Conservation (phyloP, 2,329 filamentous ascomycete species). For the Beauveria sp. region DNA sequence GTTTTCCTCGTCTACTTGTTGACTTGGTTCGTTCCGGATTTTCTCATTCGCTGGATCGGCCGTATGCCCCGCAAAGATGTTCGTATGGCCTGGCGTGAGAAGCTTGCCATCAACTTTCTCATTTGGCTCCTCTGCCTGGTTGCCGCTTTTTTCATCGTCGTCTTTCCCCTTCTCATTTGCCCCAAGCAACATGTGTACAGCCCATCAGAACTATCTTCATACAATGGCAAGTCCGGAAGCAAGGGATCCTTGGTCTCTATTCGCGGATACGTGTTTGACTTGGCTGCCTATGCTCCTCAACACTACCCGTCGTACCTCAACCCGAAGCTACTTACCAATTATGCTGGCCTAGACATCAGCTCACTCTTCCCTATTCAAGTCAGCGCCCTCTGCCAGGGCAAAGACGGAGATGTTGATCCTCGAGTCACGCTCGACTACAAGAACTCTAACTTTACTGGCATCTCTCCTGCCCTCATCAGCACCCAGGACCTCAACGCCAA, state of each 20-base stretch:
- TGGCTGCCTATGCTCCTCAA: slow-evolving; percentile 61
- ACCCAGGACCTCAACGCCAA: slow-evolving; percentile 62
- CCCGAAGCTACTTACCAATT: slow-evolving; percentile 60
- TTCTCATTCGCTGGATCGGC: slow-evolving; percentile 67
- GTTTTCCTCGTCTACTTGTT: slow-evolving; percentile 73
- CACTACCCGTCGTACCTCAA: slow-evolving; percentile 63
- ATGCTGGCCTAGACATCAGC: slow-evolving; percentile 83
- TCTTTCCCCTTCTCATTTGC: slow-evolving; percentile 82
- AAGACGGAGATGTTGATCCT: slow-evolving; percentile 54
- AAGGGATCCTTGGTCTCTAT: slow-evolving; percentile 65
- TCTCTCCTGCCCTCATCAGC: slow-evolving; percentile 54
- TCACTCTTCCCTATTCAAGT: slow-evolving; percentile 89
- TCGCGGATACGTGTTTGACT: slow-evolving; percentile 81
- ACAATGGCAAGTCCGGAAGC: slow-evolving; percentile 62
- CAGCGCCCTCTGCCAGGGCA: slow-evolving; percentile 79
- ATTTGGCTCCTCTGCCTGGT: slow-evolving; percentile 82
- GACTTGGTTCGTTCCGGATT: slow-evolving; percentile 84
- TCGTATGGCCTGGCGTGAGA: slow-evolving; percentile 89
- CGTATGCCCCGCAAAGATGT: slow-evolving; percentile 90
- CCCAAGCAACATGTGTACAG: slow-evolving; percentile 87
- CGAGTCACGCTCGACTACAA: slow-evolving; percentile 81
- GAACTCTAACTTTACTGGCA: slow-evolving; percentile 63
- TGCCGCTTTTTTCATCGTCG: slow-evolving; percentile 81
- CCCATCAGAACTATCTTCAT: slow-evolving; percentile 62
- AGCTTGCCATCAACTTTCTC: slow-evolving; percentile 93